Evolutionary conservation across 352 stramenopile species (phyloP), one percentile per base, ranked within the genome.

Genomic region (Phytophthora rubi): DNA sequence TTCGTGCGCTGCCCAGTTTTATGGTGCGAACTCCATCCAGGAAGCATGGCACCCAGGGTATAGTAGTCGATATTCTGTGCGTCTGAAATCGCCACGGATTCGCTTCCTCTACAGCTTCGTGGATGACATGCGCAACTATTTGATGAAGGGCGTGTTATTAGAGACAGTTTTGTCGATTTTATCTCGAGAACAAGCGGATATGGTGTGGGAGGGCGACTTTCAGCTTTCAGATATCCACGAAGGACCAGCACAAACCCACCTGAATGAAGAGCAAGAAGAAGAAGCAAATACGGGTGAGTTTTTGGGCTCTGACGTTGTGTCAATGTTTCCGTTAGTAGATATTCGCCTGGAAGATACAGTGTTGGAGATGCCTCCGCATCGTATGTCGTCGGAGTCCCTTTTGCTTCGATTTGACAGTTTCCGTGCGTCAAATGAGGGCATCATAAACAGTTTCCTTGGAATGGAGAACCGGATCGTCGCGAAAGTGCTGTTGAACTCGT

Each of bases 401-500:
- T 70, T 94, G 35, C 62, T 94, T 56, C 84, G 83, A 8, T 89
- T 91, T 47, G 85, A 95, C 53, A 80, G 62, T 4, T 93, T 93
- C 16, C 72, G 71, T 10, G 54, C 88, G 37, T 89, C 71, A 1
- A 96, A 96, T 61, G 85, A 92, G 68, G 74, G 80, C 33, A 59
- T 93, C 3, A 58, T 88, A 5, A 80, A 81, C 16, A 89, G 76
- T 35, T 90, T 93, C 53, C 53, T 78, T 9, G 76, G 80, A 2
- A 89, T 95, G 78, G 77, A 83, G 28, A 93, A 95, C 63, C 85
- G 79, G 3, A 88, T 93, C 18, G 83, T 95, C 47, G 86, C 82
- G 6, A 95, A 96, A 56, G 86, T 96, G 57, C 64, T 96, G n/a
- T 68, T 94, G 30, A 96, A 96, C 59, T 88, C 87, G 9, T 94